Evolutionary conservation across 2,329 filamentous ascomycete genomes (phyloP), one percentile per base, ranked within the genome.

Genomic region (Nothophaeocryptopus gaeumannii): DNA sequence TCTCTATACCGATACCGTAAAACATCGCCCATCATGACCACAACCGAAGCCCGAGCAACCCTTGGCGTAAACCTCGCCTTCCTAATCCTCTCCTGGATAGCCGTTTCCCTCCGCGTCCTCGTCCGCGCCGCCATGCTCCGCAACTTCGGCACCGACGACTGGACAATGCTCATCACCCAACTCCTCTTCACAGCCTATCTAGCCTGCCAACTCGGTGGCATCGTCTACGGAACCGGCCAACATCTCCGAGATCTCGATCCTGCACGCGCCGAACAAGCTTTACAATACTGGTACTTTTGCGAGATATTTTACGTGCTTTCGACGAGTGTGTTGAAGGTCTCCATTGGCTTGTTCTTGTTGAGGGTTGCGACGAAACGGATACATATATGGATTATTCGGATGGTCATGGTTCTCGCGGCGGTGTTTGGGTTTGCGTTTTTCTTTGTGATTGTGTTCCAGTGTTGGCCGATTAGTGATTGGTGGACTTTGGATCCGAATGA

Each of bases 281-380:
- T 64, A 5, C 47, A 72, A 71, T 72, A 67, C 56, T 81, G 77
- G 77, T 81, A 75, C 67, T 70, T 81, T n/a, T 78, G 76, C 55
- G 78, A 81, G 58, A 65, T 77, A n/a, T 73, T 74, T 54, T 82
- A 81, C 60, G 72, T 76, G 7, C 62, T 77, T 47, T 69, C 72
- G 5, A 77, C 71, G 15, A 69, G 72, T 34, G 60, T 75, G 10
- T 70, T 78, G 39, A 79, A 79, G 51, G 68, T 79, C 33, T 74
- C 78, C 1, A 76, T 81, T 44, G 75, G 72, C 5, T 66, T 78
- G n/a, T 78, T 80, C 51, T 72, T 81, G 37, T 72, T 80, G 11
- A 74, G 78, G 42, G 70, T 82, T 14, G 75, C 77, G 0, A 64
- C 75, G 31, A 66, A 71, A 35, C 67, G 60, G 34, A 51, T 67